Evolutionary conservation across 257 asterid species (phyloP).

Genomic region (Nicotiana sylvestris): DNA sequence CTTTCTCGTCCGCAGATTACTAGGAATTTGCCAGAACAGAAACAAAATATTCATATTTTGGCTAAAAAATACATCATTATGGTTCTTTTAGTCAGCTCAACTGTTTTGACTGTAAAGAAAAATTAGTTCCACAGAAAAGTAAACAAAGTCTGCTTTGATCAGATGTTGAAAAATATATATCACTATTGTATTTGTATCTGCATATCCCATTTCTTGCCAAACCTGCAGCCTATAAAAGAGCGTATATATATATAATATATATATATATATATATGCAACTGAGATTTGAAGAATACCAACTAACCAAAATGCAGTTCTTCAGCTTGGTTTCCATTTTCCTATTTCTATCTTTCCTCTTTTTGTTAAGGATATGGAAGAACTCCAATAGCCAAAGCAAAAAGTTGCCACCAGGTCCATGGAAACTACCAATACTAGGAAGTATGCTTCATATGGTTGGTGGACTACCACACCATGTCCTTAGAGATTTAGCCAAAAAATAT

Average conservation of each 20-base stretch:
- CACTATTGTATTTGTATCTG: no score
- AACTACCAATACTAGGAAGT: constrained; percentile 30
- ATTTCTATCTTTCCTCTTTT: not conserved
- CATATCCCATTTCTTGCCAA: no score
- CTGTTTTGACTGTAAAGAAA: no score
- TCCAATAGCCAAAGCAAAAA: not conserved
- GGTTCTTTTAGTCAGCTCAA: not conserved
- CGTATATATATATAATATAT: no score
- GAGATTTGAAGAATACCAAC: not conserved
- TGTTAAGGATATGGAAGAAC: not conserved
- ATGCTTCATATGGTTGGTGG: constrained; percentile 22
- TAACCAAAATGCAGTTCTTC: not conserved
- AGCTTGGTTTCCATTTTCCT: not conserved
- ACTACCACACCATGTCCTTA: constrained; percentile 28
- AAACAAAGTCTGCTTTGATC: not conserved
- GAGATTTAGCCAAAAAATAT: constrained; percentile 23
- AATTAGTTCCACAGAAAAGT: no score
- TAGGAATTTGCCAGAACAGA: no score
- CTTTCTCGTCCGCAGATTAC: not conserved
- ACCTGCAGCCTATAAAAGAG: not conserved
- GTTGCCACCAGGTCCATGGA: constrained; percentile 43
- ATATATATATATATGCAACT: not conserved
- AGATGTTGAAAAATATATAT: not conserved
- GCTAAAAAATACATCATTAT: no score
- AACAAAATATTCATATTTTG: not conserved